These are phyloP conservation scores for Aegilops umbellulata DNA, from an alignment of 176 grass and related monocot species.

Conservation along the genomic window DNA sequence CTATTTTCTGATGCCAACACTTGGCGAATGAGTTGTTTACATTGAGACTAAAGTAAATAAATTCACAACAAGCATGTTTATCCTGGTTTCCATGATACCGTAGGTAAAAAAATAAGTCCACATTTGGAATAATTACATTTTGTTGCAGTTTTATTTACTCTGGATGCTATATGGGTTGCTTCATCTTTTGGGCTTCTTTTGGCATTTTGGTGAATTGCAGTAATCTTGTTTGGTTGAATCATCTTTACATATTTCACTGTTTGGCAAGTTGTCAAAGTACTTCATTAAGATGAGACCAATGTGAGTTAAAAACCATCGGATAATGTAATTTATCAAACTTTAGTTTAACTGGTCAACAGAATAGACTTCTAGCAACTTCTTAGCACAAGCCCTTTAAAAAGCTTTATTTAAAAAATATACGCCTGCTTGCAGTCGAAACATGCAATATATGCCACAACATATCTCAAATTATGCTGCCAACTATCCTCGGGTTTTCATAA, in stretches of 20 bases:
- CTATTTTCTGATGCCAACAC: conserved; percentile 18
- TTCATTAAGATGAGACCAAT: not conserved
- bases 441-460: conserved; percentile 16
- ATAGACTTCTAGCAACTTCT: not conserved
- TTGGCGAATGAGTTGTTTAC: not conserved
- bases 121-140: not conserved
- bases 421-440: not conserved
- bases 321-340: not conserved
- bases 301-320: not conserved
- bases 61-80: not conserved
- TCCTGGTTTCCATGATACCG: not conserved
- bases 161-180: not conserved
- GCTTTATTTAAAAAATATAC: not conserved
- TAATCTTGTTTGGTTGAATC: not conserved
- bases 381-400: not conserved
- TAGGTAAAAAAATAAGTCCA: not conserved
- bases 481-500: not conserved
- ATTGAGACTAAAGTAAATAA: not conserved
- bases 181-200: conserved; percentile 1
- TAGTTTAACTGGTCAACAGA: not conserved
- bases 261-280: not conserved
- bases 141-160: not conserved
- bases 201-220: not conserved
- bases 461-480: not conserved
- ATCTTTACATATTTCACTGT: not conserved